Conservation (phyloP, 2,329 filamentous ascomycete genomes). For the Atkinsonella texensis region DNA sequence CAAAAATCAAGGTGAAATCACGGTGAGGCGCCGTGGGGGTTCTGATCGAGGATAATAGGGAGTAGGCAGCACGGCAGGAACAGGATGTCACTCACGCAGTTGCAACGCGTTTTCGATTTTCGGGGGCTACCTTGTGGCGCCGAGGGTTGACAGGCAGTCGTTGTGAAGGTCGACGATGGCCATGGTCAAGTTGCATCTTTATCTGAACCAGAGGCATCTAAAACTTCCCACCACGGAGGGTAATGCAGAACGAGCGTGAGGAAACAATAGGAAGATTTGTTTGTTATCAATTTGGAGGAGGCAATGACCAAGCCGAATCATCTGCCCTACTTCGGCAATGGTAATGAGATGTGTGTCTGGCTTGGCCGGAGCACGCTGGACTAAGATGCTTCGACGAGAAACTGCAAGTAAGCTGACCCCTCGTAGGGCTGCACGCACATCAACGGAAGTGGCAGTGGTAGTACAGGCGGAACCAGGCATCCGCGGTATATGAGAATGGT, state of each 20-base stretch:
- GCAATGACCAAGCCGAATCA: neutral
- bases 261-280: neutral
- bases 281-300: neutral
- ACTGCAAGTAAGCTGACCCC: constrained; percentile 1
- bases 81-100: constrained; percentile 27
- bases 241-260: neutral
- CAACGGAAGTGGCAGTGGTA: neutral
- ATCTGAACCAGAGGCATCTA: neutral
- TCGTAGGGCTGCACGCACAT: constrained; percentile 7
- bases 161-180: constrained; percentile 17
- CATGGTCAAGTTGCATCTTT: constrained; percentile 17
- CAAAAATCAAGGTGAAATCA: too few relatives aligned
- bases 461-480: neutral
- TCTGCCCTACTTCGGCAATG: neutral
- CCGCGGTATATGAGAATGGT: neutral
- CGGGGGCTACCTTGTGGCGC: constrained; percentile 33
- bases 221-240: neutral
- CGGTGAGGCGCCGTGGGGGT: neutral
- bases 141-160: constrained; percentile 39
- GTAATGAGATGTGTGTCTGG: constrained; percentile 6
- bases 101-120: constrained; percentile 35
- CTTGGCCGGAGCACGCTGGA: neutral
- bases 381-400: neutral
- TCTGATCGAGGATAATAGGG: neutral
- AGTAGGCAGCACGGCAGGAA: neutral